A percentile compares a stretch with the other conserved stretches of the same genome.
These are phyloP conservation scores for Scopulariopsis brevicaulis DNA, from an alignment of 2,329 filamentous ascomycete species.

Conservation along the genomic window DNA sequence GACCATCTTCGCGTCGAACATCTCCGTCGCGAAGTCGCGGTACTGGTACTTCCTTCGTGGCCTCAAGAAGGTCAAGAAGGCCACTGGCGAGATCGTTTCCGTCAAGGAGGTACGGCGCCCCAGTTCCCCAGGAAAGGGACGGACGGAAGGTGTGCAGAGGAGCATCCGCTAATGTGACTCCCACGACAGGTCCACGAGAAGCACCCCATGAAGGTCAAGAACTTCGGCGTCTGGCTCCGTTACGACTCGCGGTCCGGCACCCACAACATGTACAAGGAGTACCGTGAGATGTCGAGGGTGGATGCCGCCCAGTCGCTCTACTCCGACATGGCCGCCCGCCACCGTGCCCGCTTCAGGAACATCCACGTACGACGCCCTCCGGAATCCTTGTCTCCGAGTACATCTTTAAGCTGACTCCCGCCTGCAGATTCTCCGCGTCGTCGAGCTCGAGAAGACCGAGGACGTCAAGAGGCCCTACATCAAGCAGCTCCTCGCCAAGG, in stretches of 20 bases:
- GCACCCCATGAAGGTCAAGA: conserved; percentile 99
- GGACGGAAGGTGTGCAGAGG: neutral
- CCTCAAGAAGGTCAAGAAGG: conserved; percentile 99
- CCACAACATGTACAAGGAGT: conserved; percentile 99
- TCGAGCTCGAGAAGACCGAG: conserved; percentile 89
- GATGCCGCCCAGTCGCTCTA: conserved; percentile 95
- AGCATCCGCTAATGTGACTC: neutral
- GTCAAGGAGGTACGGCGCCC: conserved; percentile 73
- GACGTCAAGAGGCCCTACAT: conserved; percentile 98
- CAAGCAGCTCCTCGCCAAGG: conserved; percentile 93
- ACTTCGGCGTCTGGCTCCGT: conserved; percentile 99
- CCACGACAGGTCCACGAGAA: conserved; percentile 80
- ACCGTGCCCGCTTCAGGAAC: conserved; percentile 91
- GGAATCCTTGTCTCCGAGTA: neutral
- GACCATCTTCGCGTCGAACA: conserved; percentile 98
- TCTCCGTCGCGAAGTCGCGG: conserved; percentile 96
- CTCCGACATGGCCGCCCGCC: conserved; percentile 98
- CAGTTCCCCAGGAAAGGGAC: neutral
- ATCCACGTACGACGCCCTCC: conserved; percentile 69
- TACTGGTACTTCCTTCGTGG: conserved; percentile 99
- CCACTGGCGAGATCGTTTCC: conserved; percentile 97
- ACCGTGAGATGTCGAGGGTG: conserved; percentile 95
- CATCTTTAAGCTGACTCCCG: neutral
- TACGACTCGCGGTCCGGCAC: conserved; percentile 99
- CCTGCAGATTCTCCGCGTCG: conserved; percentile 85